Evolutionary conservation across 1,139 yeast genomes (phyloP).

Genomic region (Protomyces pachydermus): DNA sequence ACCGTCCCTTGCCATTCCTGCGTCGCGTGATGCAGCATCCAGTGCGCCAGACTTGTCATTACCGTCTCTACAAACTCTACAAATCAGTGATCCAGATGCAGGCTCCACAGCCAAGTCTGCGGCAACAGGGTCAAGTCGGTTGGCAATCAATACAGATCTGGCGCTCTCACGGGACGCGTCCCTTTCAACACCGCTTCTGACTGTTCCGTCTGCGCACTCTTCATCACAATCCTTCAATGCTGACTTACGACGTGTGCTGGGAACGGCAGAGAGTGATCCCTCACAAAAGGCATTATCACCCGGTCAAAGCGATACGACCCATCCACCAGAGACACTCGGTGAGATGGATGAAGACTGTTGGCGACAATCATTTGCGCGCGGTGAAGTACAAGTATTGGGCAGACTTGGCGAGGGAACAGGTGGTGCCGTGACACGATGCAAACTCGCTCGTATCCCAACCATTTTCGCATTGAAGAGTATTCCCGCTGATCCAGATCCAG

Average conservation of each 20-base stretch:
- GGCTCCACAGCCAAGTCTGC: not conserved
- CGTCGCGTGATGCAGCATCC: not conserved
- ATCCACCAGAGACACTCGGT: slow-evolving; percentile 39
- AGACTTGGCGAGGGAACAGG: slow-evolving; percentile 91
- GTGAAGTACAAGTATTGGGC: slow-evolving; percentile 57
- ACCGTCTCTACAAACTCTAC: not conserved
- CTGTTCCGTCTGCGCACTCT: not conserved
- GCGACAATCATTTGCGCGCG: slow-evolving; percentile 57
- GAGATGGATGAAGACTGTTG: slow-evolving; percentile 73
- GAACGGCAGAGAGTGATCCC: not conserved
- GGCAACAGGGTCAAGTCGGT: not conserved
- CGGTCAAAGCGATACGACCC: not conserved
- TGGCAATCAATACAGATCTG: not conserved
- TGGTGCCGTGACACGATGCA: slow-evolving; percentile 81
- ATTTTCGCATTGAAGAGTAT: slow-evolving; percentile 65
- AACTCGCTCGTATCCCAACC: slow-evolving; percentile 42
- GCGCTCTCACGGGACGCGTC: not conserved
- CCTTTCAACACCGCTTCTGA: not conserved
- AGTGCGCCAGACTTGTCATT: not conserved
- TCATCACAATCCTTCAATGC: slow-evolving; percentile 19
- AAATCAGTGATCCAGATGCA: not conserved
- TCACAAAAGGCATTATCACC: not conserved
- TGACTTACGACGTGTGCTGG: slow-evolving; percentile 19
- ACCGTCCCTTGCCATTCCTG: not conserved
- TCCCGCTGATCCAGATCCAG: slow-evolving; percentile 39